Conservation (phyloP, 768 basidiomycete genomes). For the Russula griseocarnosa region DNA sequence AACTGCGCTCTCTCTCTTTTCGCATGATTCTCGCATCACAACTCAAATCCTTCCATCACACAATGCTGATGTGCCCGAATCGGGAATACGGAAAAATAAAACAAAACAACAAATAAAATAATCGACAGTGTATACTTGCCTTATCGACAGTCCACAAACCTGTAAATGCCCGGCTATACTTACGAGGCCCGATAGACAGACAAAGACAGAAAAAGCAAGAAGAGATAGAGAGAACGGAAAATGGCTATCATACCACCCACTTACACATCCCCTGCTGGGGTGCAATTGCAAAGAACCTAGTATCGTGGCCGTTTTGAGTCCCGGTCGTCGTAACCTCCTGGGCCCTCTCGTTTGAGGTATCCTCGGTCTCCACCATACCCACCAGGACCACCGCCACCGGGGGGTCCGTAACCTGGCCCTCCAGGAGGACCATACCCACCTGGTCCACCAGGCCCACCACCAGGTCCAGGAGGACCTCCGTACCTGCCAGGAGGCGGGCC, state of each 20-base stretch:
- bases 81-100: background rate
- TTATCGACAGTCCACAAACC: constrained; percentile 15
- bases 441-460: constrained; percentile 39
- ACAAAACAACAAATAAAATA: constrained; percentile 10
- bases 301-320: constrained; percentile 79
- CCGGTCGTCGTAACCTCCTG: constrained; percentile 70
- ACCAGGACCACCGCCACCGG: constrained; percentile 36
- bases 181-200: constrained; percentile 17
- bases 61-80: constrained; percentile 6
- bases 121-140: constrained; percentile 26
- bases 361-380: constrained; percentile 47
- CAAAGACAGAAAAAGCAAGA: constrained; percentile 13
- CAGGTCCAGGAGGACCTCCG: constrained; percentile 36
- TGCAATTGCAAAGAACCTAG: constrained; percentile 34
- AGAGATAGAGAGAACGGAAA: constrained; percentile 14
- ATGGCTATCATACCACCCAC: constrained; percentile 27
- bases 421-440: constrained; percentile 43
- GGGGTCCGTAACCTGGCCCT: constrained; percentile 31
- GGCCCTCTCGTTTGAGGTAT: constrained; percentile 71
- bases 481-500: constrained; percentile 43
- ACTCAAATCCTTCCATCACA: constrained; percentile 20
- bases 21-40: constrained; percentile 5
- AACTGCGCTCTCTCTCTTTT: background rate
- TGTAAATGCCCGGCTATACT: constrained; percentile 19
- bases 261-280: constrained; percentile 10